These are phyloP conservation scores for Trifolium dubium DNA, from an alignment of 306 rosid species.

Conservation along the genomic window DNA sequence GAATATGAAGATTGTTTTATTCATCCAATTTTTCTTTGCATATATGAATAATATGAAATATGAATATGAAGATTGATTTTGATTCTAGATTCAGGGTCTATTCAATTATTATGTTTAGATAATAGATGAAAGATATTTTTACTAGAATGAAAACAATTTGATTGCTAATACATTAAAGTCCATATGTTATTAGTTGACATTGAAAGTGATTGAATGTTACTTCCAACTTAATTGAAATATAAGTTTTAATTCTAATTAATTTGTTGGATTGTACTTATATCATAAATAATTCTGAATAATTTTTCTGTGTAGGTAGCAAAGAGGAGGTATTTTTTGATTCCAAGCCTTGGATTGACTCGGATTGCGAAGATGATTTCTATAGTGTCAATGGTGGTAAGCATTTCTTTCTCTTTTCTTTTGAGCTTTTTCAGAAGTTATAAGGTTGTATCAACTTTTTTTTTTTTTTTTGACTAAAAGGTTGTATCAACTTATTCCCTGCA, in stretches of 20 bases:
- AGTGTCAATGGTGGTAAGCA: slow-evolving; percentile 97
- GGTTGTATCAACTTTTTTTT: too few species aligned
- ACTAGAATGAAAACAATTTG: neutral
- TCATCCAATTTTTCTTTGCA: too few species aligned
- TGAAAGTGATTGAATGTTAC: slow-evolving; percentile 32
- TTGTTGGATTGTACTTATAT: neutral
- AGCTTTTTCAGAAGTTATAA: too few species aligned
- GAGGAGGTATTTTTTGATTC: slow-evolving; percentile 92
- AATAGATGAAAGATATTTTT: slow-evolving; percentile 11
- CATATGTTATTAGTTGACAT: slow-evolving; percentile 27
- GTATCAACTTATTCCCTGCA: too few species aligned
- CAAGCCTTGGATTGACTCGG: slow-evolving; percentile 84
- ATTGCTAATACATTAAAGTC: neutral
- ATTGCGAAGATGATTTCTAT: slow-evolving; percentile 87
- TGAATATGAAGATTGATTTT: slow-evolving; percentile 14
- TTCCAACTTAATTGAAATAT: neutral
- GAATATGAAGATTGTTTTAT: neutral
- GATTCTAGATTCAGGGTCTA: slow-evolving; percentile 20
- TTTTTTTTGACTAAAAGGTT: too few species aligned
- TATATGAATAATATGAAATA: neutral
- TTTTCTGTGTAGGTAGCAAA: slow-evolving; percentile 66
- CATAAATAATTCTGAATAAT: neutral
- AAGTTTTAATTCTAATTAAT: neutral
- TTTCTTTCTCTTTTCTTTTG: slow-evolving; percentile 12
- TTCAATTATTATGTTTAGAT: slow-evolving; percentile 27